Evolutionary conservation across 306 rosid species (phyloP).

Genomic region (Lathyrus tuberosus): DNA sequence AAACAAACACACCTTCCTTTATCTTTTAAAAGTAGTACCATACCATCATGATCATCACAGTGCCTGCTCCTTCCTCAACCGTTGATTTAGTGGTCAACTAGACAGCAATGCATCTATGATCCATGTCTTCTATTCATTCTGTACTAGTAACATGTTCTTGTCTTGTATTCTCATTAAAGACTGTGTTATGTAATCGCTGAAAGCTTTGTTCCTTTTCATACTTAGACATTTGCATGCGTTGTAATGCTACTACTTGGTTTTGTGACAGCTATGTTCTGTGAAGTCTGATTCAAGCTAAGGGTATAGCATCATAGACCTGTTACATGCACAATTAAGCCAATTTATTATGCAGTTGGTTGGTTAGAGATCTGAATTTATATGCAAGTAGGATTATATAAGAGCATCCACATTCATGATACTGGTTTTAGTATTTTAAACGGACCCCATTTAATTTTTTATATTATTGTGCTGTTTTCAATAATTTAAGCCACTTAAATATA

Average conservation of each 20-base stretch:
- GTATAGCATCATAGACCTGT: slow-evolving; percentile 52
- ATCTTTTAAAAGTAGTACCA: slow-evolving; percentile 16
- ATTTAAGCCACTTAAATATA: too few species aligned
- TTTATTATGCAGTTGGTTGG: slow-evolving; percentile 34
- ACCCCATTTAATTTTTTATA: too few species aligned
- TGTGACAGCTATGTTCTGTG: slow-evolving; percentile 55
- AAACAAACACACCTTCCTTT: slow-evolving; percentile 3
- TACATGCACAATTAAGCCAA: slow-evolving; percentile 46
- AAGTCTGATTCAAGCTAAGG: slow-evolving; percentile 42
- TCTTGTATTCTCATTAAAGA: slow-evolving; percentile 2
- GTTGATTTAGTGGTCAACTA: slow-evolving; percentile 17
- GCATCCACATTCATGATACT: too few species aligned
- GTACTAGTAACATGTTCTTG: slow-evolving; percentile 16
- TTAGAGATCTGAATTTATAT: background rate
- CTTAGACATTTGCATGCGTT: slow-evolving; percentile 42
- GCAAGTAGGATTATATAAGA: too few species aligned
- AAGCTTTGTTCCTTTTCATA: slow-evolving; percentile 4
- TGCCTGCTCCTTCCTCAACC: background rate
- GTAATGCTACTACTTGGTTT: slow-evolving; percentile 5
- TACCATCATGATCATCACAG: slow-evolving; percentile 5
- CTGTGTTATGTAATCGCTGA: background rate
- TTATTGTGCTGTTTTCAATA: too few species aligned
- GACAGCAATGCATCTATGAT: background rate
- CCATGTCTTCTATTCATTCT: slow-evolving; percentile 10
- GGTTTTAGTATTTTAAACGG: too few species aligned